phyloP scores from a whole-genome alignment of 2,329 filamentous ascomycete species.

The Microcyclosporella mali region DNA sequence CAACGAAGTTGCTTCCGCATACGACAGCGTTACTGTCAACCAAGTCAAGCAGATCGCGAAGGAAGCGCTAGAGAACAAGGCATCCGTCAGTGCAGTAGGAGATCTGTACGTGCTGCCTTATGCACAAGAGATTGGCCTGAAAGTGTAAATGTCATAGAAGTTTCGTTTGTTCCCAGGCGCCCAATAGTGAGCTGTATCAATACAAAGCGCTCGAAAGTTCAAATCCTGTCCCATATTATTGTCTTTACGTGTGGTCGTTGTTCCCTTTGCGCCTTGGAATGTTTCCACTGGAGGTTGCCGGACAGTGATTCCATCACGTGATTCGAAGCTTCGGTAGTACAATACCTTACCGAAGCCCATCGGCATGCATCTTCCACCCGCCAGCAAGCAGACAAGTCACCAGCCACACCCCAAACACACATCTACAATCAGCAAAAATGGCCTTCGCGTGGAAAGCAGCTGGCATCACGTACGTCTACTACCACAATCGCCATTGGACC shows the following conservation, averaged over 20 bases:
- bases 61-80: conserved; percentile 79
- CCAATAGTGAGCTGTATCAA: conserved; percentile 31
- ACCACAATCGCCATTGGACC: background rate
- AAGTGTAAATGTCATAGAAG: conserved; percentile 63
- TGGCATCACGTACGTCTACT: conserved; percentile 75
- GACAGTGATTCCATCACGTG: too few relatives aligned
- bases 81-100: conserved; percentile 81
- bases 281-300: too few relatives aligned
- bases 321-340: too few relatives aligned
- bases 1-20: conserved; percentile 67
- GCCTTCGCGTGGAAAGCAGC: conserved; percentile 97
- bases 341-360: conserved; percentile 1
- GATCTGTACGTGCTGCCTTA: conserved; percentile 88
- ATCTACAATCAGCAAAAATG: conserved; percentile 60
- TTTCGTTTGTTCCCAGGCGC: conserved; percentile 25
- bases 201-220: conserved; percentile 14
- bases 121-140: conserved; percentile 88
- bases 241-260: too few relatives aligned
- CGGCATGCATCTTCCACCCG: background rate
- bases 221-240: too few relatives aligned
- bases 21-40: conserved; percentile 75
- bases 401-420: conserved; percentile 7
- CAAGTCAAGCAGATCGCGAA: conserved; percentile 89
- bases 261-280: too few relatives aligned
- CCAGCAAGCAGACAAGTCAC: conserved; percentile 5